Evolutionary conservation across 2,329 filamentous ascomycete genomes (phyloP).

Genomic region (Calycina herbarum): DNA sequence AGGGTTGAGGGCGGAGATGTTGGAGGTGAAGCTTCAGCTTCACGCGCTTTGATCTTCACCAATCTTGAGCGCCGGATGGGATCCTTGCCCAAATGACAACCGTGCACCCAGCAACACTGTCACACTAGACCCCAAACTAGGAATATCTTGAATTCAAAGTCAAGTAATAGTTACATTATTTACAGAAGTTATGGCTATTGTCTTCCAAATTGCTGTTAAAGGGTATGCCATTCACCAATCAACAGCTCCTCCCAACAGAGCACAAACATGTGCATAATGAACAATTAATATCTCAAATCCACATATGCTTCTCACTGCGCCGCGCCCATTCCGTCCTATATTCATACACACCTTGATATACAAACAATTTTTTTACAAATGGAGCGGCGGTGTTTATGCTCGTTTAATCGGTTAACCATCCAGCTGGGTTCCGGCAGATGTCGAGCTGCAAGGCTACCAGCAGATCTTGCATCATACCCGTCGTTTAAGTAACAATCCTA

Average conservation of each 20-base stretch:
- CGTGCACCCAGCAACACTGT: no score
- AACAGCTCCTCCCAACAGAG: background rate
- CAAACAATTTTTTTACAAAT: background rate
- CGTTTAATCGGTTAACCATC: background rate
- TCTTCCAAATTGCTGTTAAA: background rate
- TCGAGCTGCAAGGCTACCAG: background rate
- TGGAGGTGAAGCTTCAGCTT: background rate
- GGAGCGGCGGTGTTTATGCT: background rate
- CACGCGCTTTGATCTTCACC: no score
- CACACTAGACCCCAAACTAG: no score
- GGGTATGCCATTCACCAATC: background rate
- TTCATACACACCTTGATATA: background rate
- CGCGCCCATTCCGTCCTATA: background rate
- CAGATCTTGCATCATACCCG: no score
- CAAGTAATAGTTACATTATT: no score
- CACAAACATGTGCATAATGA: background rate
- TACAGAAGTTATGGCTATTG: no score
- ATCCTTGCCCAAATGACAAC: no score
- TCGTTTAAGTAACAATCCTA: background rate
- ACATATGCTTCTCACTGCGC: background rate
- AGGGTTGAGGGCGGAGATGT: background rate
- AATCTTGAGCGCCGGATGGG: no score
- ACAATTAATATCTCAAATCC: background rate
- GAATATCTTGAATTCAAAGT: no score
- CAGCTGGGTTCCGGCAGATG: background rate